Conservation (phyloP, 2,329 filamentous ascomycete genomes). For the Fusarium kyushuense region DNA sequence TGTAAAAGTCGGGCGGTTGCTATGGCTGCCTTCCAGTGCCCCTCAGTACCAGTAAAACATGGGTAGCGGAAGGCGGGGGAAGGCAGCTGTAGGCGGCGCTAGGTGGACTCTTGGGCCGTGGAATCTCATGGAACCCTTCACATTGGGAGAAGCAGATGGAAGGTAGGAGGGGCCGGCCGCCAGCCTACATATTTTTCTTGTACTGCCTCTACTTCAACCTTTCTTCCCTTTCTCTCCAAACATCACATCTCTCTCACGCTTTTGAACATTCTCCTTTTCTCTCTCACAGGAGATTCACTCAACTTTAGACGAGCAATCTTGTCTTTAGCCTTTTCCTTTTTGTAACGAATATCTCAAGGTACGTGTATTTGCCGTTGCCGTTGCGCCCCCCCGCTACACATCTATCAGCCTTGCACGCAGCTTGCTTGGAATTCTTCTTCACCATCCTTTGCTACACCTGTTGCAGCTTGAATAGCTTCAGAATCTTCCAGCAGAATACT, state of each 20-base stretch:
- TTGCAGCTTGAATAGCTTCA: conserved; percentile 3
- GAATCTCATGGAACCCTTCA: conserved; percentile 62
- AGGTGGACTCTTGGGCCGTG: conserved; percentile 51
- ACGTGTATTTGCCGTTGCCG: conserved; percentile 25
- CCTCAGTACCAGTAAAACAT: conserved; percentile 7
- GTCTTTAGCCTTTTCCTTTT: conserved; percentile 43
- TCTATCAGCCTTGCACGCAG: conserved; percentile 21
- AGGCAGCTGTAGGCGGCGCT: conserved; percentile 31
- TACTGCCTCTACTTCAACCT: conserved; percentile 43
- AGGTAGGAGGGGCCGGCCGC: conserved; percentile 47
- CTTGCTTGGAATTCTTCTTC: not conserved
- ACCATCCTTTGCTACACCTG: not conserved
- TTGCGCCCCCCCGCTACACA: conserved; percentile 12
- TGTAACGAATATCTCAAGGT: conserved; percentile 47
- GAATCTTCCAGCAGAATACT: not conserved
- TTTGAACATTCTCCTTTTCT: conserved; percentile 27
- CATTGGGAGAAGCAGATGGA: conserved; percentile 47
- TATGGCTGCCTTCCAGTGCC: conserved; percentile 32
- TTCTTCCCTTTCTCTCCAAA: conserved; percentile 44
- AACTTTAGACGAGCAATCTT: conserved; percentile 44
- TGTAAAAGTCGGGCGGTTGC: conserved; percentile 27
- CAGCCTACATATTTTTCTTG: conserved; percentile 54
- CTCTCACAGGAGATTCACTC: conserved; percentile 41
- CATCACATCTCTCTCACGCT: conserved; percentile 40
- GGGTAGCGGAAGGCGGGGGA: conserved; percentile 28